Base-by-base conservation (phyloP, 2,329 filamentous ascomycete genomes). In the Epichloe aotearoae region DNA sequence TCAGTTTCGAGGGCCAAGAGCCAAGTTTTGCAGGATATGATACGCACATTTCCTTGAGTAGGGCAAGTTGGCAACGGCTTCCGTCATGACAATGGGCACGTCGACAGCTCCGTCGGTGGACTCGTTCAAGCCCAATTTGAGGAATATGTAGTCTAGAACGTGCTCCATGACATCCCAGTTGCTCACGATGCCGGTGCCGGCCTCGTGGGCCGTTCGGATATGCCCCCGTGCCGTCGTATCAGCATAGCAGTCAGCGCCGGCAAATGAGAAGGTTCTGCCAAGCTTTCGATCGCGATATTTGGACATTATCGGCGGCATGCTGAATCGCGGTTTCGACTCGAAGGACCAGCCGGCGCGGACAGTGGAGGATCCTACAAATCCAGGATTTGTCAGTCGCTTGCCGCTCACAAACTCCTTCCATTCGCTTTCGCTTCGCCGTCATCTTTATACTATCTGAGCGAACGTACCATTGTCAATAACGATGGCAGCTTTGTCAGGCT, bases 81-180 rank as follows among this genome's bases (percentile, higher is more conserved):
- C 93, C 0, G 93, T 98, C 83, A 98, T 89, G 58, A 98, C 84
- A 53, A 98, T 80, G 1, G 91, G 90, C 60, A 89, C 75, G 60
- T 91, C 88, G 55, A 98, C 81, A 23, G 78, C 74, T 8, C 87
- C 88, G 46, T 84, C 80, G 17, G 46, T 50, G 4, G 74, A 73
- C 15, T 81, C 81, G 57, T 94, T 88, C 58, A 98, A 77, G 4
- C 93, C 93, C 50, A 98, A 72, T 69, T 96, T 97, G 58, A 96
- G 75, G 66, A 98, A 98, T 41, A 90, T 78, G 66, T 96, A 96
- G 69, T 98, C 93, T 45, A 98, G 70, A 5, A 96, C 76, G 52
- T 91, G 89, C 67, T 98, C 93, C 81, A 95, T 89, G 36, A 89
- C 90, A 67, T 98, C 93, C 89, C 94, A 98, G 64, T 97, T 97